Percentiles rank a stretch among this genome's conserved stretches.
These are phyloP conservation scores for Mucor sp. DNA, from an alignment of 371 early-diverging fungal genomes.

Conservation along the genomic window DNA sequence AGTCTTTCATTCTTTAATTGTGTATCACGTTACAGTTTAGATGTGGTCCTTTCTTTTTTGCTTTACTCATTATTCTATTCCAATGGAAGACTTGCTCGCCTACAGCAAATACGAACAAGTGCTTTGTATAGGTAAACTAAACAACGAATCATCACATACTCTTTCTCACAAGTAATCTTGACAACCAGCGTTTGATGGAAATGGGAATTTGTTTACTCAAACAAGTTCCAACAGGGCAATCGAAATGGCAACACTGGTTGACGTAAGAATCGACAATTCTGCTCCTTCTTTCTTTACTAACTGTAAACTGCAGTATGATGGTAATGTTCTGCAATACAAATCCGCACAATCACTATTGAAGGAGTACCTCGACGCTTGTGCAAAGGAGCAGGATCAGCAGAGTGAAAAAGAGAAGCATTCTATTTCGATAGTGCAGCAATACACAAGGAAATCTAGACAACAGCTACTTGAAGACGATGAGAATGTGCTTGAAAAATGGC, in stretches of 20 bases:
- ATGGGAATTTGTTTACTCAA: background rate
- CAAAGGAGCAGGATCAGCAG: background rate
- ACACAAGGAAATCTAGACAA: background rate
- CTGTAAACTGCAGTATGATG: background rate
- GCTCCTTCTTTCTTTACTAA: background rate
- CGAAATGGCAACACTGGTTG: background rate
- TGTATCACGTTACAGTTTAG: background rate
- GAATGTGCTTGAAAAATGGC: background rate
- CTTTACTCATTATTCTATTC: background rate
- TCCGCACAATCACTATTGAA: background rate
- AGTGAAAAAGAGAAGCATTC: background rate
- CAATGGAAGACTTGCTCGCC: background rate
- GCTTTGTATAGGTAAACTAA: background rate
- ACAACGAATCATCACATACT: background rate
- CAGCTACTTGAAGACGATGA: background rate
- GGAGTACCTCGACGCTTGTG: background rate
- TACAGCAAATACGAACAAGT: background rate
- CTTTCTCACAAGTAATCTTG: background rate
- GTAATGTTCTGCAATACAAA: background rate
- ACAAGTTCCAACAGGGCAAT: background rate
- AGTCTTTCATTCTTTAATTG: background rate
- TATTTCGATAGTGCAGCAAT: background rate
- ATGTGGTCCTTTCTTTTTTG: background rate
- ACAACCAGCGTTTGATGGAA: background rate
- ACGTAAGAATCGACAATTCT: background rate